Percentiles rank a stretch among this genome's conserved stretches.
phyloP scores from a whole-genome alignment of 495 filamentous ascomycete genomes.

The Filosporella fistucella region DNA sequence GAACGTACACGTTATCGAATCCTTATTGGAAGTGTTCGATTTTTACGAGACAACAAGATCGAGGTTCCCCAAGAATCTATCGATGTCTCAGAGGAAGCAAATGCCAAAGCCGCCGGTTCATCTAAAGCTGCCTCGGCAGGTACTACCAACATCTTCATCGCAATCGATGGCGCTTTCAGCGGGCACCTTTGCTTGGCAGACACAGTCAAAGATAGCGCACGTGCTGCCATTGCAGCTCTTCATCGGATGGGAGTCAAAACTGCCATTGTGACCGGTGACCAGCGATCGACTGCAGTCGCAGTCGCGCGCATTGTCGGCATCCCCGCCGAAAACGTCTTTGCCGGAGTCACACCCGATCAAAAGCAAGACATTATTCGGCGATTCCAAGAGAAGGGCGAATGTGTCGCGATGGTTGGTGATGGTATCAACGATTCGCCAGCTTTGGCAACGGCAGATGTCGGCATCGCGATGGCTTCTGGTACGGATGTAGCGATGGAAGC shows the following conservation, averaged over 20 bases:
- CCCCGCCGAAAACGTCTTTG: slow-evolving; percentile 64
- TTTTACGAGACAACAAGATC: slow-evolving; percentile 65
- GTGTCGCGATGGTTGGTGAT: slow-evolving; percentile 96
- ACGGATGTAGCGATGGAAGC: slow-evolving; percentile 99
- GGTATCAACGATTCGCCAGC: slow-evolving; percentile 99
- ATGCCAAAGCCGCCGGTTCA: slow-evolving; percentile 38
- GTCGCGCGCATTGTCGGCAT: slow-evolving; percentile 86
- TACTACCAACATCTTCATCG: slow-evolving; percentile 85
- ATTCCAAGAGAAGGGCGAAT: slow-evolving; percentile 65
- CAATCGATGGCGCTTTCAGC: slow-evolving; percentile 74
- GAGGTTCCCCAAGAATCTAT: slow-evolving; percentile 58
- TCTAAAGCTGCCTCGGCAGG: slow-evolving; percentile 41
- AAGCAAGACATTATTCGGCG: slow-evolving; percentile 80
- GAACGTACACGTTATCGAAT: slow-evolving; percentile 70
- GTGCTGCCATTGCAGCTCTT: slow-evolving; percentile 79
- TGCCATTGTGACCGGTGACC: slow-evolving; percentile 93
- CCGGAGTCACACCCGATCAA: slow-evolving; percentile 78
- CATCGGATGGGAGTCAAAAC: slow-evolving; percentile 78
- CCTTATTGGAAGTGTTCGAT: slow-evolving; percentile 75
- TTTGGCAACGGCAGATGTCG: slow-evolving; percentile 85
- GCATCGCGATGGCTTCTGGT: slow-evolving; percentile 86
- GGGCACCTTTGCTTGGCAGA: slow-evolving; percentile 82
- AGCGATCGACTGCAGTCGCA: slow-evolving; percentile 70
- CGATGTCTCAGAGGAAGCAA: slow-evolving; percentile 49
- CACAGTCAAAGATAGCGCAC: slow-evolving; percentile 82